A percentile compares a stretch with the other conserved stretches of the same genome.
Evolutionary conservation across 441 rosid species (phyloP).

Genomic region (Metrosideros polymorpha): DNA sequence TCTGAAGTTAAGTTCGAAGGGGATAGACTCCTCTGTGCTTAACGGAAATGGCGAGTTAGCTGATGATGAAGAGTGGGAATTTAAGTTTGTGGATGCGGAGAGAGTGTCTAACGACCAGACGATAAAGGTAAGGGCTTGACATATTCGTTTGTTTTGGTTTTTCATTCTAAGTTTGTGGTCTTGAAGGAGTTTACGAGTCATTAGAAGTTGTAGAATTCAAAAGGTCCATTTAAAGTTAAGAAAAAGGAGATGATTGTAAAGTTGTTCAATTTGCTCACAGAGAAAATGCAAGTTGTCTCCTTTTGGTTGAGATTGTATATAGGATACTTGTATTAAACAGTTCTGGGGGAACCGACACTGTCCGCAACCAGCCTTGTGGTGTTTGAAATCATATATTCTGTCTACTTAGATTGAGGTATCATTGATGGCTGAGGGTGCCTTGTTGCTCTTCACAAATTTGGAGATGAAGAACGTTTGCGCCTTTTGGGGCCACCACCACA

Average conservation of each 20-base stretch:
- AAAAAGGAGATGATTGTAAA: not conserved
- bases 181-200: not conserved
- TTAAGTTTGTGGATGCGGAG: conserved; percentile 3
- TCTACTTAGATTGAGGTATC: not conserved
- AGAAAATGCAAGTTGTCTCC: not conserved
- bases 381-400: not conserved
- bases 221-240: not conserved
- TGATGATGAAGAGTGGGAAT: conserved; percentile 6
- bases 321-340: not conserved
- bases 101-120: not conserved
- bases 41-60: not conserved
- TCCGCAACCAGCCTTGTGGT: not conserved
- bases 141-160: not conserved
- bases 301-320: not conserved
- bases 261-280: not conserved
- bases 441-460: not conserved
- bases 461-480: not conserved
- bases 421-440: not conserved
- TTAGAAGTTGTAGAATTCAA: not conserved
- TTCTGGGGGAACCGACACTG: not conserved
- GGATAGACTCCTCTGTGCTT: not conserved
- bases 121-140: not conserved
- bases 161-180: not conserved
- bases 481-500: not conserved
- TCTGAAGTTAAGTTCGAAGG: conserved; percentile 7